Conservation (phyloP, 306 rosid species). For the Phaseolus lunatus region DNA sequence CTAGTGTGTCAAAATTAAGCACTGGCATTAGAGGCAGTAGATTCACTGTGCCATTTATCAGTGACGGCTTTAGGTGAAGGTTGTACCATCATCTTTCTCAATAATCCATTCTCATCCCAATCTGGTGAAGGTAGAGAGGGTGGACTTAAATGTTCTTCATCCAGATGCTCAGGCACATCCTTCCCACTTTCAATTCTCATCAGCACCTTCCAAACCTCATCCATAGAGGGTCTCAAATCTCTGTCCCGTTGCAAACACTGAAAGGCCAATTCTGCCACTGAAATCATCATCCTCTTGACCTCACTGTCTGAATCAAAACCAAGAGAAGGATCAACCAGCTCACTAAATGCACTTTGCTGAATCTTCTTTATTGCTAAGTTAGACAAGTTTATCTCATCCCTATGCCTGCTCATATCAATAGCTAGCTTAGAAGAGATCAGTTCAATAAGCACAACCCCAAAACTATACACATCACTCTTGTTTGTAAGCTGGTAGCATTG, state of each 20-base stretch:
- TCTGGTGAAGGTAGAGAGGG: slow-evolving; percentile 53
- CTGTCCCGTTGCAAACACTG: slow-evolving; percentile 74
- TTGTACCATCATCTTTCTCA: slow-evolving; percentile 31
- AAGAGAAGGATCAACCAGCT: slow-evolving; percentile 66
- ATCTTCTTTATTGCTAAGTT: slow-evolving; percentile 66
- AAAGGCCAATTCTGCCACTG: slow-evolving; percentile 77
- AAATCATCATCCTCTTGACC: slow-evolving; percentile 59
- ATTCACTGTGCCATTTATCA: slow-evolving; percentile 61
- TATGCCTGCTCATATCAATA: slow-evolving; percentile 58
- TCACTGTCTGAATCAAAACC: slow-evolving; percentile 62
- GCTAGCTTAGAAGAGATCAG: slow-evolving; percentile 71
- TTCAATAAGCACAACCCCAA: slow-evolving; percentile 73
- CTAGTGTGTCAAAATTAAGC: background rate
- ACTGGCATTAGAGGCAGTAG: slow-evolving; percentile 51
- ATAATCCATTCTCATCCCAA: slow-evolving; percentile 47
- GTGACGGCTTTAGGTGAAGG: slow-evolving; percentile 65
- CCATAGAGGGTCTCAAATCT: slow-evolving; percentile 79
- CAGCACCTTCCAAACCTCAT: slow-evolving; percentile 63
- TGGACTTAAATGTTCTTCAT: slow-evolving; percentile 20
- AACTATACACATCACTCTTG: slow-evolving; percentile 81
- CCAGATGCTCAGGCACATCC: slow-evolving; percentile 26
- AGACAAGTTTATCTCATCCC: slow-evolving; percentile 70
- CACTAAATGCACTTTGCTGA: slow-evolving; percentile 51
- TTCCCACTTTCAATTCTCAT: slow-evolving; percentile 52
- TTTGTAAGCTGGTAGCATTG: slow-evolving; percentile 67